phyloP scores from a whole-genome alignment of 2,329 filamentous ascomycete species.

The Colletotrichum lupini region DNA sequence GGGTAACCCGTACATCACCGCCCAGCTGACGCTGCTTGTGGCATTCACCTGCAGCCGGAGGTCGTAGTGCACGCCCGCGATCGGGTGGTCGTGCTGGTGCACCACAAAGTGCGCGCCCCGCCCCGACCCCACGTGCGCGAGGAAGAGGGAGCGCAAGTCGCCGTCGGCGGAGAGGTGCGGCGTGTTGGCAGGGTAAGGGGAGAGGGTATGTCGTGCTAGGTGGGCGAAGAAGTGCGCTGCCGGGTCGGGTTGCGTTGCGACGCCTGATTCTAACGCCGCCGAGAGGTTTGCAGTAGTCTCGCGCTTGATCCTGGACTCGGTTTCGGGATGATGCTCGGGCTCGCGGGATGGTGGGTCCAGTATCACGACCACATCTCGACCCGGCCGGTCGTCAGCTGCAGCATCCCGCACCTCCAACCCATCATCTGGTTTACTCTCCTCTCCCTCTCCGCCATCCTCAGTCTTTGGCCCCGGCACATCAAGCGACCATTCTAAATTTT shows the following conservation, averaged over 20 bases:
- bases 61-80: slow-evolving; percentile 77
- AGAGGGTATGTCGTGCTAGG: slow-evolving; percentile 43
- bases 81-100: slow-evolving; percentile 79
- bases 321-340: neutral
- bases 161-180: slow-evolving; percentile 47
- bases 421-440: neutral
- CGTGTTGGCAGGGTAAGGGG: slow-evolving; percentile 36
- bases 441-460: neutral
- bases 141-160: slow-evolving; percentile 44
- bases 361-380: neutral
- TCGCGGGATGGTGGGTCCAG: neutral
- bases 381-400: neutral
- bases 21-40: slow-evolving; percentile 73
- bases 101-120: slow-evolving; percentile 71
- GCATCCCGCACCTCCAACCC: neutral
- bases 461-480: slow-evolving; percentile 35
- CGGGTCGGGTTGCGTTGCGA: slow-evolving; percentile 50
- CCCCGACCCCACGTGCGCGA: slow-evolving; percentile 42
- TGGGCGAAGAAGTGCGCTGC: slow-evolving; percentile 49
- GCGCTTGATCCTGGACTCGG: too few relatives aligned
- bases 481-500: slow-evolving; percentile 57
- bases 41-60: slow-evolving; percentile 76
- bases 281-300: slow-evolving; percentile 28
- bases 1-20: slow-evolving; percentile 71
- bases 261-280: slow-evolving; percentile 54